phyloP scores from a whole-genome alignment of 495 filamentous ascomycete species.

The Thermothielavioides terrestris region DNA sequence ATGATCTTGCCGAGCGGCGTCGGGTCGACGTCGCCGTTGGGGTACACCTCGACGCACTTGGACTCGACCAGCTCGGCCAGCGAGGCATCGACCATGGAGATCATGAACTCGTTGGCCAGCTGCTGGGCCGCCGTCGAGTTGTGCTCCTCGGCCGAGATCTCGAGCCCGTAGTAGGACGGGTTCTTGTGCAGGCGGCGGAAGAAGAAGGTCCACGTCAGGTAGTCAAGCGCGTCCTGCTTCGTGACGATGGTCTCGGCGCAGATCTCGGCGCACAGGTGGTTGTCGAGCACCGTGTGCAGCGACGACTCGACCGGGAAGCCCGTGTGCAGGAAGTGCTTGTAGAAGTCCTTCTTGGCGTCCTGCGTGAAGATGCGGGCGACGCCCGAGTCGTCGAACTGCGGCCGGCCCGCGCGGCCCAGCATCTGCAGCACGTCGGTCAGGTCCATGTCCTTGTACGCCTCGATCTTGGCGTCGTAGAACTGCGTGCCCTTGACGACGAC shows the following conservation, averaged over 20 bases:
- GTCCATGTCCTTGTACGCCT: conserved; percentile 98
- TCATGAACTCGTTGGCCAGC: conserved; percentile 83
- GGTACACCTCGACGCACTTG: conserved; percentile 66
- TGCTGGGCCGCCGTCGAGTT: conserved; percentile 78
- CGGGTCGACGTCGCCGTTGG: conserved; percentile 82
- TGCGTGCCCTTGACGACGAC: conserved; percentile 98
- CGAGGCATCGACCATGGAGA: conserved; percentile 80
- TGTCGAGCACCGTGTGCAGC: conserved; percentile 90
- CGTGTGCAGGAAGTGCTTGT: conserved; percentile 98
- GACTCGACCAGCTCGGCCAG: conserved; percentile 72
- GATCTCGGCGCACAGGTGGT: conserved; percentile 93
- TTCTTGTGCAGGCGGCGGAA: conserved; percentile 97
- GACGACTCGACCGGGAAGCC: conserved; percentile 97
- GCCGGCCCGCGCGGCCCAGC: conserved; percentile 89
- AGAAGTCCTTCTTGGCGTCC: conserved; percentile 97
- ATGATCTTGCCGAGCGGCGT: conserved; percentile 95
- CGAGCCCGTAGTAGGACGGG: conserved; percentile 92
- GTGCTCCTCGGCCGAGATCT: conserved; percentile 90
- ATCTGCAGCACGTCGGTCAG: conserved; percentile 97
- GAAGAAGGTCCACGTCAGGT: conserved; percentile 99
- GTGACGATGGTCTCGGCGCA: conserved; percentile 84
- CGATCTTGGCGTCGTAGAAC: conserved; percentile 95
- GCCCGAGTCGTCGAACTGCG: conserved; percentile 92
- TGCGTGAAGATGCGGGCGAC: conserved; percentile 97
- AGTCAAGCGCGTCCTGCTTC: conserved; percentile 96